Conservation (phyloP, 2,329 filamentous ascomycete genomes). For the Pseudocercospora vitis region DNA sequence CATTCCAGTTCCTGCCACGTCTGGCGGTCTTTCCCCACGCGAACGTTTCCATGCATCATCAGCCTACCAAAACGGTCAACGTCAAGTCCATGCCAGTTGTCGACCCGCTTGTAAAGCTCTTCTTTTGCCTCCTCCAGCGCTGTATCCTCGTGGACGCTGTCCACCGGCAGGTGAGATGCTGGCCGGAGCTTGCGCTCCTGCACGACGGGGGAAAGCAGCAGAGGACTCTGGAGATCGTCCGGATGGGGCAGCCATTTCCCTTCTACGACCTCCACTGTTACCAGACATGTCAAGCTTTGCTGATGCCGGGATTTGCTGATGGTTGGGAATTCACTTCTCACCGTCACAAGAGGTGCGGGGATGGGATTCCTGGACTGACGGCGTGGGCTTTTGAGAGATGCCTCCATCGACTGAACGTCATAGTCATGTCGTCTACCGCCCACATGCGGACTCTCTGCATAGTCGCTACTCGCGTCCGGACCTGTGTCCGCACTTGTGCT, state of each 20-base stretch:
- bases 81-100: constrained; percentile 97
- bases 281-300: constrained; percentile 88
- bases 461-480: constrained; percentile 72
- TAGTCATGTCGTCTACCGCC: constrained; percentile 80
- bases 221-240: constrained; percentile 66
- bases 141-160: constrained; percentile 62
- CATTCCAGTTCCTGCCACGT: constrained; percentile 98
- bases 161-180: constrained; percentile 44
- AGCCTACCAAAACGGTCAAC: constrained; percentile 92
- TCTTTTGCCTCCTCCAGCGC: constrained; percentile 83
- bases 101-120: constrained; percentile 79
- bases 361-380: constrained; percentile 76
- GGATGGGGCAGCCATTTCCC: constrained; percentile 85
- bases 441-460: constrained; percentile 71
- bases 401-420: constrained; percentile 94
- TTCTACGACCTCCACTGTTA: constrained; percentile 91
- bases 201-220: constrained; percentile 43
- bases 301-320: constrained; percentile 89
- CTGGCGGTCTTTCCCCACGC: constrained; percentile 92
- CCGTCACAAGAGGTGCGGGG: constrained; percentile 84
- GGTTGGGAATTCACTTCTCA: constrained; percentile 95
- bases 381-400: constrained; percentile 72
- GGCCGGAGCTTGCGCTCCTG: constrained; percentile 45
- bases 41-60: constrained; percentile 81
- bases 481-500: constrained; percentile 79